These are phyloP conservation scores for Colletotrichum karsti DNA, from an alignment of 2,329 filamentous ascomycete species.

Conservation along the genomic window DNA sequence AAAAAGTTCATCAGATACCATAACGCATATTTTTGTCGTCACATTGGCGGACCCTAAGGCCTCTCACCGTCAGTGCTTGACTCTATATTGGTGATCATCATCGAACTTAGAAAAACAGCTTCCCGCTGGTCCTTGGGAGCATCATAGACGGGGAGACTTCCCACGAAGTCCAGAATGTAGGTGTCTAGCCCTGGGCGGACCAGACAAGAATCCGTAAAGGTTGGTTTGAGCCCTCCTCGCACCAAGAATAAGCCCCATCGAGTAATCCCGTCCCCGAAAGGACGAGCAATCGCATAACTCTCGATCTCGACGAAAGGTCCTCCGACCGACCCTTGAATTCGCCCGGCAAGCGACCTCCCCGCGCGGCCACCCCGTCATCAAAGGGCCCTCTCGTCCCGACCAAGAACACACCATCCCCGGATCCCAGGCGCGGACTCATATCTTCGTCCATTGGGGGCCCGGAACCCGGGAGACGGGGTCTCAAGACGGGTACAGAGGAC, in stretches of 20 bases:
- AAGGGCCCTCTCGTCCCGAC: conserved; percentile 26
- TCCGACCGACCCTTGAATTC: conserved; percentile 51
- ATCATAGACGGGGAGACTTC: conserved; percentile 45
- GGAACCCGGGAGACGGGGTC: conserved; percentile 23
- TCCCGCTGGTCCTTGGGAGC: conserved; percentile 29
- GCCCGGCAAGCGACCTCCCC: conserved; percentile 37
- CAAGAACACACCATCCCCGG: conserved; percentile 25
- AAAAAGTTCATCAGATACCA: conserved; percentile 54
- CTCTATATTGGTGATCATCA: conserved; percentile 98
- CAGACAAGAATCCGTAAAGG: conserved; percentile 10
- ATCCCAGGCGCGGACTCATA: conserved; percentile 78
- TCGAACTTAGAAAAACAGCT: conserved; percentile 33
- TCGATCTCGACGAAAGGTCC: conserved; percentile 88
- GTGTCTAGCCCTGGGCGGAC: conserved; percentile 26
- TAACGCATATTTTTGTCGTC: conserved; percentile 50
- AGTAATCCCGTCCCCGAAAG: conserved; percentile 75
- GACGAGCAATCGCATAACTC: conserved; percentile 97
- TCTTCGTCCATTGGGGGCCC: conserved; percentile 79
- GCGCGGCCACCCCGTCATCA: conserved; percentile 37
- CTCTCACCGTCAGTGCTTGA: conserved; percentile 88
- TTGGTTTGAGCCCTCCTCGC: conserved; percentile 77
- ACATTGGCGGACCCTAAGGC: conserved; percentile 33
- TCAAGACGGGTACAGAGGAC: conserved; percentile 32
- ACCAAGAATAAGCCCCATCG: conserved; percentile 99
- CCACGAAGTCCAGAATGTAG: conserved; percentile 49